A percentile compares a stretch with the other conserved stretches of the same genome.
Conservation (phyloP, 2,329 filamentous ascomycete species). For the Colletotrichum chrysophilum region DNA sequence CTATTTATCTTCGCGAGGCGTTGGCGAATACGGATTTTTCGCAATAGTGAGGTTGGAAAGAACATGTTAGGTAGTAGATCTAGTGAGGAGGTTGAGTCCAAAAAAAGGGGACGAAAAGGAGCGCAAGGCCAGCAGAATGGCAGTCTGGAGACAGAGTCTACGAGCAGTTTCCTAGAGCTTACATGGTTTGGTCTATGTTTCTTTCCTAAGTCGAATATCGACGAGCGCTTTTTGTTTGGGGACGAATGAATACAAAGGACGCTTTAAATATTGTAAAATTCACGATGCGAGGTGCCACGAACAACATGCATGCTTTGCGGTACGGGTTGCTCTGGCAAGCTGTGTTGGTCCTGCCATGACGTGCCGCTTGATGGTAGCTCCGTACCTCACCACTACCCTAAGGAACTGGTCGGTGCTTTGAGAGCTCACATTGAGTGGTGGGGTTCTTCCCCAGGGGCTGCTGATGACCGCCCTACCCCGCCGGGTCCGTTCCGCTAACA, state of each 20-base stretch:
- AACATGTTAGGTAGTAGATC: not conserved
- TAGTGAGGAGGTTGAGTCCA: not conserved
- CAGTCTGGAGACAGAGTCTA: constrained; percentile 16
- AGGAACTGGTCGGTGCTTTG: constrained; percentile 2
- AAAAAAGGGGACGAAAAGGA: constrained; percentile 17
- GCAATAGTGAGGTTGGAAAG: not conserved
- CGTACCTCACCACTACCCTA: not conserved
- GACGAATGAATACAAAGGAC: not conserved
- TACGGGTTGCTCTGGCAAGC: not conserved
- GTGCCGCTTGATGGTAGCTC: not conserved
- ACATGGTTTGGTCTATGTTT: constrained; percentile 18
- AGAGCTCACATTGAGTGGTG: constrained; percentile 7
- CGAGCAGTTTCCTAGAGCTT: constrained; percentile 22
- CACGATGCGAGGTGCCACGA: not conserved
- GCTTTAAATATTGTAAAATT: not conserved
- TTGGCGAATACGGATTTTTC: constrained; percentile 19
- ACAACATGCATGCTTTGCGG: not conserved
- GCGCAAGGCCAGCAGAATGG: constrained; percentile 8
- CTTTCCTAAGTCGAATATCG: not conserved
- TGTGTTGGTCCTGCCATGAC: not conserved
- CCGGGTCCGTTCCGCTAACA: not conserved
- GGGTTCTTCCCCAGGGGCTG: constrained; percentile 6
- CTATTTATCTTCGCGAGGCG: constrained; percentile 16
- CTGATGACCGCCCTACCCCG: not conserved
- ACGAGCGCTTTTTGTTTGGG: not conserved